Conservation (phyloP, 1,284 basidiomycete genomes). For the Apiotrichum akiyoshidainum region DNA sequence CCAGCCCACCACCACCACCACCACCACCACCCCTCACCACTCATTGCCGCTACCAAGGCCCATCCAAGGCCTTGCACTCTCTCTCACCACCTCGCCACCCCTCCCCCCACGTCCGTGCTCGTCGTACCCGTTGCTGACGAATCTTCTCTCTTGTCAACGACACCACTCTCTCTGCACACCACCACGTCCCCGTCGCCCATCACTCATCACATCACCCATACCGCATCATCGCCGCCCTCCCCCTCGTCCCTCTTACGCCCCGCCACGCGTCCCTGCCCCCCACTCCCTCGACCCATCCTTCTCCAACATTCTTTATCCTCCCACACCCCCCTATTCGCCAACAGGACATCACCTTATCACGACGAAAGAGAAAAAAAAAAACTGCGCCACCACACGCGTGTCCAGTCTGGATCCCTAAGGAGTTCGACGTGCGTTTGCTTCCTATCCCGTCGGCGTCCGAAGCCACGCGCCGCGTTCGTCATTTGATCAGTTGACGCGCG, state of each 20-base stretch:
- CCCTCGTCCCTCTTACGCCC: neutral
- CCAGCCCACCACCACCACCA: too few relatives aligned
- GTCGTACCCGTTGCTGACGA: slow-evolving; percentile 6
- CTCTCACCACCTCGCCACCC: neutral
- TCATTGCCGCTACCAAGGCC: too few relatives aligned
- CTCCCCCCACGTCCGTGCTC: neutral
- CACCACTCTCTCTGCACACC: neutral
- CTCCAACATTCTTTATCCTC: neutral
- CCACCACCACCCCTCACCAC: too few relatives aligned
- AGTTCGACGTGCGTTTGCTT: slow-evolving; percentile 13
- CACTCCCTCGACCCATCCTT: neutral
- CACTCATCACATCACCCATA: neutral
- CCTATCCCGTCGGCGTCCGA: too few relatives aligned
- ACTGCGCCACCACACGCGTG: neutral
- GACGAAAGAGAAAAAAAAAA: neutral
- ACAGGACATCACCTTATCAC: neutral
- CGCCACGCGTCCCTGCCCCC: neutral
- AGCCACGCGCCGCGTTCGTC: too few relatives aligned
- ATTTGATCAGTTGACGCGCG: neutral
- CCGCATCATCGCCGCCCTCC: neutral
- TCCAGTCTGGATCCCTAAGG: slow-evolving; percentile 10
- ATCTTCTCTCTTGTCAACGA: neutral
- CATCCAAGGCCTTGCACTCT: neutral
- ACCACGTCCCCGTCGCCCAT: neutral
- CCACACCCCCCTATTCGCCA: neutral